Evolutionary conservation across 2,329 filamentous ascomycete species (phyloP).

Genomic region (Phyllosticta paracitricarpa): DNA sequence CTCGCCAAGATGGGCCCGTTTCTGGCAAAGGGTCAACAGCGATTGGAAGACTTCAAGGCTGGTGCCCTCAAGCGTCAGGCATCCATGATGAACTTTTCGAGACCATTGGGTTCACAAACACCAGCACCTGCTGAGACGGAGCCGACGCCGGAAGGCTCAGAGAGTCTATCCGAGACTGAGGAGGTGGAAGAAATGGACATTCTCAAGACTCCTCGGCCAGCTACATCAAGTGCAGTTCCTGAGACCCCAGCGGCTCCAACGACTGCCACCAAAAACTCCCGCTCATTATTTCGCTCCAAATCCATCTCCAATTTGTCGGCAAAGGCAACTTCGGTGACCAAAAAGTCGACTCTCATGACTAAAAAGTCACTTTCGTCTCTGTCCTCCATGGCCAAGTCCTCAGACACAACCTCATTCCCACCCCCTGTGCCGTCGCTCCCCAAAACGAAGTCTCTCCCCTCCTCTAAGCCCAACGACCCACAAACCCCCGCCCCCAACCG

Average conservation of each 20-base stretch:
- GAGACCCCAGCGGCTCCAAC: not conserved
- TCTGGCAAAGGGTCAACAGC: conserved; percentile 56
- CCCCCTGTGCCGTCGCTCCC: not conserved
- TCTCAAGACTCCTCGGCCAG: not conserved
- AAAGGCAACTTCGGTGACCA: not conserved
- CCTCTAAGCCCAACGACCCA: conserved; percentile 18
- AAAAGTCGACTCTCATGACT: not conserved
- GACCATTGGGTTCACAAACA: not conserved
- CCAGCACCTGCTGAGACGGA: not conserved
- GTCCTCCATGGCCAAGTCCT: conserved; percentile 1
- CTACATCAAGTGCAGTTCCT: not conserved
- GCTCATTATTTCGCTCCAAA: not conserved
- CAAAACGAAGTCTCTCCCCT: conserved; percentile 17
- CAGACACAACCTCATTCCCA: not conserved
- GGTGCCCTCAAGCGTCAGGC: conserved; percentile 34
- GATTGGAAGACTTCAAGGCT: conserved; percentile 58
- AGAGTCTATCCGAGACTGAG: not conserved
- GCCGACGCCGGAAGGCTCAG: not conserved
- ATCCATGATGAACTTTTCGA: not conserved
- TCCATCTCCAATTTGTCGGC: not conserved
- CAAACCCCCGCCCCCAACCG: conserved; percentile 14
- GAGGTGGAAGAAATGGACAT: not conserved
- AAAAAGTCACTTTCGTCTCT: not conserved
- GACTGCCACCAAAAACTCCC: not conserved
- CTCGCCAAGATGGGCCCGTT: conserved; percentile 46